Conservation (phyloP, 164 flowering plant genomes). For the Dillenia turbinata region DNA sequence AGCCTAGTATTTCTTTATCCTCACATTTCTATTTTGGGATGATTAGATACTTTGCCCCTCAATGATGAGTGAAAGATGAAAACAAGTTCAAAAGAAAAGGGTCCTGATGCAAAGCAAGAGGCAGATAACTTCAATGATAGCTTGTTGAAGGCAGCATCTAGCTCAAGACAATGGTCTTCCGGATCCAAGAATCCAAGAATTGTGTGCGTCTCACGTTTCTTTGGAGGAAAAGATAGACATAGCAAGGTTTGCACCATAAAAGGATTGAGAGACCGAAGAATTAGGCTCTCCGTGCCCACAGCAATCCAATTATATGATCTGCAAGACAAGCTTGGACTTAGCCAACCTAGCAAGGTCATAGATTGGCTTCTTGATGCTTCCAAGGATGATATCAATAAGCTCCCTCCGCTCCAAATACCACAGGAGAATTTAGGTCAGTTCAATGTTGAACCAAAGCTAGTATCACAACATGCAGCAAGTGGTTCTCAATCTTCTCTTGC, state of each 20-base stretch:
- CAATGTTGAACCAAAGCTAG: constrained; percentile 22
- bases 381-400: constrained; percentile 61
- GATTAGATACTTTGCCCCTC: too few species aligned
- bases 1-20: too few species aligned
- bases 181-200: constrained; percentile 66
- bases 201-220: constrained; percentile 68
- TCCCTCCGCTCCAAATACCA: constrained; percentile 69
- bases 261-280: constrained; percentile 79
- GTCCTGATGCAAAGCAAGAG: constrained; percentile 32
- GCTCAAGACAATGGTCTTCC: constrained; percentile 44
- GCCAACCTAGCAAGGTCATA: constrained; percentile 84
- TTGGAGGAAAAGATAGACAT: constrained; percentile 86
- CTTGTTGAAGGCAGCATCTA: constrained; percentile 29
- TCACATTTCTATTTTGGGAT: too few species aligned
- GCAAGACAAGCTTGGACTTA: constrained; percentile 77
- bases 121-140: constrained; percentile 16
- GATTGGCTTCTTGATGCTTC: constrained; percentile 82
- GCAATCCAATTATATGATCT: constrained; percentile 88
- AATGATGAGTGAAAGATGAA: constrained; percentile 39
- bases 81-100: constrained; percentile 32
- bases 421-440: constrained; percentile 29
- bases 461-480: constrained; percentile 16
- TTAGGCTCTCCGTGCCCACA: constrained; percentile 82
- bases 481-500: too few species aligned
- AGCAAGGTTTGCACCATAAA: constrained; percentile 81